Base-by-base conservation (phyloP, 2,329 filamentous ascomycete species). In the Cyclaneusma minus region DNA sequence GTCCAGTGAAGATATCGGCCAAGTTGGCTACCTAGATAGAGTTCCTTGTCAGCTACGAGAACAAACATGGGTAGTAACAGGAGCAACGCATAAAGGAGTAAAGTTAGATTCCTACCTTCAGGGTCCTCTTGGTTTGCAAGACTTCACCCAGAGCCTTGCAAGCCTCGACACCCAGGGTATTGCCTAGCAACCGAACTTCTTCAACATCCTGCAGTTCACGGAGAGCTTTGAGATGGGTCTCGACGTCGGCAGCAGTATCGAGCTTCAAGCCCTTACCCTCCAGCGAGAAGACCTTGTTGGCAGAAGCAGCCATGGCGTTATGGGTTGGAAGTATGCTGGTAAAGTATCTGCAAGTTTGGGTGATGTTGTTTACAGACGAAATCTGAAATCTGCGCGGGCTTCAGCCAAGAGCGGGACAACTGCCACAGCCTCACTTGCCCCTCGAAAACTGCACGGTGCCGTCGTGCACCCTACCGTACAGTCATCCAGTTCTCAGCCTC, bases 1-100 rank as follows among this genome's bases (percentile, higher is more conserved):
- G 82, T 16, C 81, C 82, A 32, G 89, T 98, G 61, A 95, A 98
- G 60, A 98, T 93, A 52, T 98, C 89, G 51, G 85, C 85, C 30
- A 98, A 64, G 56, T 94, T 92, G 47, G 81, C 85, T 45, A 75
- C 61, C 71, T 75, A 42, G 17, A 25, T n/a, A 48, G 33, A 11
- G 15, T 17, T 27, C 7, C 21, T 10, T 27, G 23, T 28, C 9
- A 18, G 13, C 24, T 21, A 20, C 26, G 18, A 29, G 16, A 22
- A 10, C 19, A 12, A 8, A 21, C 20, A 21, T 18, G 10, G 14
- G 33, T 18, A 35, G 24, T 6, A 31, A 21, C 14, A 16, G 12
- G 29, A 16, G 14, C 19, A 9, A 15, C 9, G 17, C 16, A 22
- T 29, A 39, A 21, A 43, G 33, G 22, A 21, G 13, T 21, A 14